Conservation (phyloP, 2,329 filamentous ascomycete species). For the Helotiales sp. region DNA sequence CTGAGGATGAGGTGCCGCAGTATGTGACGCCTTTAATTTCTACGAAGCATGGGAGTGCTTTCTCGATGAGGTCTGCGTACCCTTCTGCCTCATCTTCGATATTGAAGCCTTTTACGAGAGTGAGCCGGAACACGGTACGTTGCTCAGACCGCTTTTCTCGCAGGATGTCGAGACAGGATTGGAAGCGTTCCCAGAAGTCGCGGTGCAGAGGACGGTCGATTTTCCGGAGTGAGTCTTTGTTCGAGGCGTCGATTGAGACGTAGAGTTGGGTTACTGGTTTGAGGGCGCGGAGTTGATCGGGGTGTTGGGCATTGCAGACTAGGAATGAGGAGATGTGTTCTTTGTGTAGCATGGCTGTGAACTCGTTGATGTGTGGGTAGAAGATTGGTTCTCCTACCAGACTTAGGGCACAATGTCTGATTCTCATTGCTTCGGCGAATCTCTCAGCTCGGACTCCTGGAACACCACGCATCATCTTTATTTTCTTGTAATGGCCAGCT, state of each 20-base stretch:
- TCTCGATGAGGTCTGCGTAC: constrained; percentile 85
- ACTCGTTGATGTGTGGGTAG: constrained; percentile 95
- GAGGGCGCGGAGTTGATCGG: constrained; percentile 80
- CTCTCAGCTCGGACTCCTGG: constrained; percentile 90
- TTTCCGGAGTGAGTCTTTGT: constrained; percentile 80
- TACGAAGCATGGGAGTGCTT: constrained; percentile 85
- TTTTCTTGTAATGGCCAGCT: constrained; percentile 91
- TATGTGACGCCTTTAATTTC: constrained; percentile 97
- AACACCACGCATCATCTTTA: constrained; percentile 93
- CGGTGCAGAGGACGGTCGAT: constrained; percentile 92
- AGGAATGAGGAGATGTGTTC: constrained; percentile 92
- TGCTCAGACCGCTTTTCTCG: constrained; percentile 80
- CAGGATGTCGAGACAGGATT: constrained; percentile 85
- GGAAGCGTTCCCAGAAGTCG: constrained; percentile 97
- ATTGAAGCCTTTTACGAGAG: constrained; percentile 97
- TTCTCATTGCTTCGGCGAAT: constrained; percentile 89
- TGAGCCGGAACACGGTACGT: constrained; percentile 91
- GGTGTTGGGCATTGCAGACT: constrained; percentile 96
- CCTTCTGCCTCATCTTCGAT: constrained; percentile 89
- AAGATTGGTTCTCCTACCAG: constrained; percentile 98
- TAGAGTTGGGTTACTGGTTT: constrained; percentile 92
- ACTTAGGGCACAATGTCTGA: constrained; percentile 88
- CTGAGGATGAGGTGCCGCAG: constrained; percentile 85
- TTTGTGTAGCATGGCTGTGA: constrained; percentile 77
- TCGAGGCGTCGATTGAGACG: constrained; percentile 92